Evolutionary conservation across 495 filamentous ascomycete genomes (phyloP).

Genomic region (Hypomontagnella submonticulosa): DNA sequence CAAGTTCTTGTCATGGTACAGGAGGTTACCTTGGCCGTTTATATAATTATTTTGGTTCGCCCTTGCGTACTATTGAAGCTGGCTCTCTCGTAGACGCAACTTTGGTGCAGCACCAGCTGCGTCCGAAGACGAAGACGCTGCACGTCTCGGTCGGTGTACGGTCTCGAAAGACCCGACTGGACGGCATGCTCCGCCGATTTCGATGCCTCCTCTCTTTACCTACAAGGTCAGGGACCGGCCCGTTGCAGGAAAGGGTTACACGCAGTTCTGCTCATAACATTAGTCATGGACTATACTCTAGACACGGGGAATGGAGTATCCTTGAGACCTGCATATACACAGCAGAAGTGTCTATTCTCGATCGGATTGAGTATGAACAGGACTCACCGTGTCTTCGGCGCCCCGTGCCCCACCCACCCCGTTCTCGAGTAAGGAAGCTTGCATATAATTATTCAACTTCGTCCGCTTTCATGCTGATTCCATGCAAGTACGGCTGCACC

Average conservation of each 20-base stretch:
- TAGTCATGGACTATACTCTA: slow-evolving; percentile 6
- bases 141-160: slow-evolving; percentile 1
- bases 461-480: slow-evolving; percentile 14
- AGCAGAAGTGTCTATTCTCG: not conserved
- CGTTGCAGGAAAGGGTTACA: slow-evolving; percentile 2
- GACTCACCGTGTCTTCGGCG: slow-evolving; percentile 3
- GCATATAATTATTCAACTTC: slow-evolving; percentile 21
- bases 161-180: slow-evolving; percentile 14
- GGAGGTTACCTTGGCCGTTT: no score
- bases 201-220: not conserved
- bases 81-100: not conserved
- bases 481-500: slow-evolving; percentile 14
- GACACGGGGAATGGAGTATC: not conserved
- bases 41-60: no score
- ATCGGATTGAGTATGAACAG: not conserved
- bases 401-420: not conserved
- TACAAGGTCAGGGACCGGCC: slow-evolving; percentile 6
- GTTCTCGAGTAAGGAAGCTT: slow-evolving; percentile 2
- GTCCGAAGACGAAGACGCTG: not conserved
- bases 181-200: not conserved
- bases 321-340: slow-evolving; percentile 7
- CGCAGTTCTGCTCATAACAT: slow-evolving; percentile 13
- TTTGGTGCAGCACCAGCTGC: not conserved
- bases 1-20: no score
- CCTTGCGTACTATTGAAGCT: no score